Base-by-base conservation (phyloP, 1,284 basidiomycete species). In the Sanghuangporus baumii region DNA sequence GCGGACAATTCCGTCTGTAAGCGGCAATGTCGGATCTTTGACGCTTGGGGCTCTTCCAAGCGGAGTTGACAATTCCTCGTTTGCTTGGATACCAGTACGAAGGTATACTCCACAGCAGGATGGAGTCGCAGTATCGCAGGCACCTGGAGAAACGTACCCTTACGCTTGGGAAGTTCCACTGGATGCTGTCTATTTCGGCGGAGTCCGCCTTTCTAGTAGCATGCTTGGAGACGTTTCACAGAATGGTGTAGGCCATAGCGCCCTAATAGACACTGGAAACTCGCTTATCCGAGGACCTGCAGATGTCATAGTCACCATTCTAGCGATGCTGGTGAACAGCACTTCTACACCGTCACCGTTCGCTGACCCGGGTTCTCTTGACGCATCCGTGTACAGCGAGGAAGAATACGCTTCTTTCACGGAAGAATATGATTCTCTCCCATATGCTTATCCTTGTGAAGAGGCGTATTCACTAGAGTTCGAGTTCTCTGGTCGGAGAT, bases 401-500 rank as follows among this genome's bases (percentile, higher is more conserved):
- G 57, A 59, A n/a, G 60, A 60, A 16, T 51, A 64, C 38, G 67
- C 68, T 1, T 47, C 47, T 6, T 69, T 74, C 18, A 72, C 66
- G 4, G 20, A 14, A 20, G 12, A 18, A 2, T 62, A 38, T 20
- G 47, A 62, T 3, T 20, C 46, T 16, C 38, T 50, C 38, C 47
- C 61, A 26, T 62, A 62, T 54, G 55, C 48, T 12, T 76, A 79
- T 54, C 73, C 78, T 1, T 83, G 82, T 70, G 69, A 73, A 6
- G 72, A 73, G 5, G 77, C 84, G 1, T 87, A 87, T 66, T 81
- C 71, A 2, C 72, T 89, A 20, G 73, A 77, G 0, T 89, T 87
- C 72, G 74, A 84, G 66, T 86, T 89, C 57, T 84, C 81, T 26
- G 87, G 87, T 2, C 77, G 76, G 69, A 72, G 79, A 62, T 89